Evolutionary conservation across 2,329 filamentous ascomycete genomes (phyloP).

Genomic region (Fusarium pilosicola): DNA sequence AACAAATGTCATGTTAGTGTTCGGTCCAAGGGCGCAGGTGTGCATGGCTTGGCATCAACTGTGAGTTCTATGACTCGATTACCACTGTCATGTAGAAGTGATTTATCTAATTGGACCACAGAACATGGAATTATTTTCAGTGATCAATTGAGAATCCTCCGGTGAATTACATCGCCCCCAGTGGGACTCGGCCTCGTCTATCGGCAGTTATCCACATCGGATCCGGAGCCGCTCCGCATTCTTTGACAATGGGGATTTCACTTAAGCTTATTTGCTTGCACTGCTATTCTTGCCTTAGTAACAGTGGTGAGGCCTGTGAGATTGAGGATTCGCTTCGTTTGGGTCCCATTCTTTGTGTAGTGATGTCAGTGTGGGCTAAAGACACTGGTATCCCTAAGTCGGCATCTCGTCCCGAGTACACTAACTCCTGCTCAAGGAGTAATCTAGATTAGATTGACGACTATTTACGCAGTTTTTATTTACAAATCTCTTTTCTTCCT

Average conservation of each 20-base stretch:
- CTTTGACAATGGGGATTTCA: neutral
- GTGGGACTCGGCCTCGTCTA: neutral
- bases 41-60: slow-evolving; percentile 17
- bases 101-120: neutral
- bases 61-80: slow-evolving; percentile 6
- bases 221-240: neutral
- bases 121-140: neutral
- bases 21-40: neutral
- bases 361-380: neutral
- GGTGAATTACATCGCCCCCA: neutral
- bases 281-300: neutral
- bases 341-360: neutral
- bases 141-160: slow-evolving; percentile 11
- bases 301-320: neutral
- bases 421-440: neutral
- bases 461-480: neutral
- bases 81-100: neutral
- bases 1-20: neutral
- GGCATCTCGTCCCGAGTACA: neutral
- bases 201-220: neutral
- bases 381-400: neutral
- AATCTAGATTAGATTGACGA: no score
- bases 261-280: neutral
- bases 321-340: neutral
- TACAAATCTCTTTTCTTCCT: accelerated